Percentiles rank a stretch among this genome's conserved stretches.
Conservation (phyloP, 495 filamentous ascomycete genomes). For the Penicillium goetzii region DNA sequence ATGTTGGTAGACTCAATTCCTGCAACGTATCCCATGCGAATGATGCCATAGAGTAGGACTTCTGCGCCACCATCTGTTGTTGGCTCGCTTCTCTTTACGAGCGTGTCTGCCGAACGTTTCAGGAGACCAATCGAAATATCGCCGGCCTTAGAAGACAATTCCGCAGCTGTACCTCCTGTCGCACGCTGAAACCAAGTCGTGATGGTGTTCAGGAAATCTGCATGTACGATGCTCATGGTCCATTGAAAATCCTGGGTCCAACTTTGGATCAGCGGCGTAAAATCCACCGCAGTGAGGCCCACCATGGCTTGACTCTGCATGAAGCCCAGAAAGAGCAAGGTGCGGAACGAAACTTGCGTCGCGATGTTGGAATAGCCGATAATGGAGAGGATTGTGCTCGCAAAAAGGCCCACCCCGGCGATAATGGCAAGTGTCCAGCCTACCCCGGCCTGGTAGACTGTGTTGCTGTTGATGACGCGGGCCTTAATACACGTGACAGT, state of each 20-base stretch:
- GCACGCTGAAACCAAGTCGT: not conserved
- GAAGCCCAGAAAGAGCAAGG: not conserved
- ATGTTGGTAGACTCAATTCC: not conserved
- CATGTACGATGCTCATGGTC: not conserved
- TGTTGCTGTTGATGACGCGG: not conserved
- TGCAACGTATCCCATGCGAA: not conserved
- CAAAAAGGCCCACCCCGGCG: not conserved
- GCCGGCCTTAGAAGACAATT: not conserved
- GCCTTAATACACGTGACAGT: not conserved
- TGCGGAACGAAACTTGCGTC: not conserved
- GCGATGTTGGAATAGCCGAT: not conserved
- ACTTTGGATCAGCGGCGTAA: not conserved
- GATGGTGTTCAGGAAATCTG: not conserved
- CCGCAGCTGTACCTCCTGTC: not conserved
- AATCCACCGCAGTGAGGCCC: not conserved
- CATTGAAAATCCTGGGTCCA: not conserved
- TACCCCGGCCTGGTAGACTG: not conserved
- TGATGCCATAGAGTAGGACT: not conserved
- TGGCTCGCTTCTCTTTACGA: not conserved
- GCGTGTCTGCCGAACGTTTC: not conserved
- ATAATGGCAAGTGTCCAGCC: not conserved
- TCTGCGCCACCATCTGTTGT: not conserved
- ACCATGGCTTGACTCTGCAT: slow-evolving; percentile 2
- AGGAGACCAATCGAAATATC: not conserved
- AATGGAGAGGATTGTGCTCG: not conserved